phyloP scores from a whole-genome alignment of 1,284 basidiomycete genomes.

The Sporisorium sorghi region DNA sequence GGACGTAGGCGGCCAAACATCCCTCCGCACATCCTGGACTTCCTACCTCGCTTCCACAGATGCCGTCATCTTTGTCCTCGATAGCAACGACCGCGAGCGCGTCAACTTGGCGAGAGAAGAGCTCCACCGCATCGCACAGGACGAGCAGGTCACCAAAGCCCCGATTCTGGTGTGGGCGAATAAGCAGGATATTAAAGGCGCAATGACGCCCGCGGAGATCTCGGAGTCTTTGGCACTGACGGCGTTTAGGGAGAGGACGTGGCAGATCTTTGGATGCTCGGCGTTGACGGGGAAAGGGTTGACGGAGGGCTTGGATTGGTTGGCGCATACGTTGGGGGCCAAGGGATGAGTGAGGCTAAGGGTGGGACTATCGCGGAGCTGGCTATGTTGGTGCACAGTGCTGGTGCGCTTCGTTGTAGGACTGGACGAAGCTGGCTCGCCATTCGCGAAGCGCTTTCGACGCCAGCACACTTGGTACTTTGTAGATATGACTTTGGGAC shows the following conservation, averaged over 20 bases:
- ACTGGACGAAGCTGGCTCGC: too few relatives aligned
- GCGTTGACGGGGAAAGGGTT: slow-evolving; percentile 70
- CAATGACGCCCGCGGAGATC: slow-evolving; percentile 71
- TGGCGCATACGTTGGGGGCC: slow-evolving; percentile 56
- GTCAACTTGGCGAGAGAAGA: slow-evolving; percentile 71
- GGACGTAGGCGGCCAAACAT: slow-evolving; percentile 72
- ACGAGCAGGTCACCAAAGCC: slow-evolving; percentile 70
- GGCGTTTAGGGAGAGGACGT: slow-evolving; percentile 71
- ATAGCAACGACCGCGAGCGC: slow-evolving; percentile 72
- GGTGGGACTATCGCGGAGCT: neutral
- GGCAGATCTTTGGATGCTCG: slow-evolving; percentile 73
- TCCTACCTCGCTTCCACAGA: slow-evolving; percentile 71
- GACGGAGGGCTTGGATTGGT: slow-evolving; percentile 66
- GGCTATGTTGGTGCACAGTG: too few relatives aligned
- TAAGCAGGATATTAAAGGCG: slow-evolving; percentile 72
- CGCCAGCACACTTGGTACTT: too few relatives aligned
- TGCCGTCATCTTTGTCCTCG: slow-evolving; percentile 73
- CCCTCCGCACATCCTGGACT: slow-evolving; percentile 70
- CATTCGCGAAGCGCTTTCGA: too few relatives aligned
- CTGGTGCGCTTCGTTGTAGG: too few relatives aligned
- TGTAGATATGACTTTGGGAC: too few relatives aligned
- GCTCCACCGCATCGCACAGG: slow-evolving; percentile 69
- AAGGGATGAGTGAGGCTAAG: slow-evolving; percentile 30
- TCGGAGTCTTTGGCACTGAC: slow-evolving; percentile 72
- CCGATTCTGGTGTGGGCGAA: slow-evolving; percentile 72